These are phyloP conservation scores for Botrytis aclada DNA, from an alignment of 2,329 filamentous ascomycete genomes.

Conservation along the genomic window DNA sequence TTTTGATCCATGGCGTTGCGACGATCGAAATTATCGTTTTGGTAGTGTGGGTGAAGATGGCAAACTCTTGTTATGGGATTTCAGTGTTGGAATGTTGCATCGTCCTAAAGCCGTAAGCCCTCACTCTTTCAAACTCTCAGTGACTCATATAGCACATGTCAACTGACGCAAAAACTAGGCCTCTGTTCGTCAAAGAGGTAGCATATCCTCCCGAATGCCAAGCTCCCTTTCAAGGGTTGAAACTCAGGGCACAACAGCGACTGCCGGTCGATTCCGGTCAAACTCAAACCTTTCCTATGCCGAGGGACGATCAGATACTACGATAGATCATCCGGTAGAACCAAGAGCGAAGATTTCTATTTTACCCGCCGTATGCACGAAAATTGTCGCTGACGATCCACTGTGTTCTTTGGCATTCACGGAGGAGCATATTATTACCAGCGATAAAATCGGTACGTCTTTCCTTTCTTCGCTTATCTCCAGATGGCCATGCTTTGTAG, in stretches of 20 bases:
- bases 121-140: constrained; percentile 23
- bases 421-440: constrained; percentile 87
- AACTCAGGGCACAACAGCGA: constrained; percentile 53
- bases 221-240: constrained; percentile 54
- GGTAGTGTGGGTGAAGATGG: constrained; percentile 95
- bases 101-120: constrained; percentile 75
- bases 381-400: constrained; percentile 80
- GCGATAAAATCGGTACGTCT: constrained; percentile 79
- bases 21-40: constrained; percentile 92
- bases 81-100: constrained; percentile 94
- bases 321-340: constrained; percentile 76
- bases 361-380: constrained; percentile 75
- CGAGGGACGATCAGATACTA: constrained; percentile 51
- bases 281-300: constrained; percentile 63
- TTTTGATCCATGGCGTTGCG: constrained; percentile 96
- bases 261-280: constrained; percentile 61
- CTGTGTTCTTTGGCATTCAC: constrained; percentile 91
- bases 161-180: constrained; percentile 39
- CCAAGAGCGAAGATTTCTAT: constrained; percentile 80
- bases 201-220: constrained; percentile 49
- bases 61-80: constrained; percentile 90
- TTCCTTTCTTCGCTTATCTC: not conserved
- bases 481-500: not conserved
- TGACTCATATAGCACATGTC: constrained; percentile 21
- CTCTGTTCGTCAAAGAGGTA: constrained; percentile 53